phyloP scores from a whole-genome alignment of 805 yeast species.

The Candida taoyuanica region DNA sequence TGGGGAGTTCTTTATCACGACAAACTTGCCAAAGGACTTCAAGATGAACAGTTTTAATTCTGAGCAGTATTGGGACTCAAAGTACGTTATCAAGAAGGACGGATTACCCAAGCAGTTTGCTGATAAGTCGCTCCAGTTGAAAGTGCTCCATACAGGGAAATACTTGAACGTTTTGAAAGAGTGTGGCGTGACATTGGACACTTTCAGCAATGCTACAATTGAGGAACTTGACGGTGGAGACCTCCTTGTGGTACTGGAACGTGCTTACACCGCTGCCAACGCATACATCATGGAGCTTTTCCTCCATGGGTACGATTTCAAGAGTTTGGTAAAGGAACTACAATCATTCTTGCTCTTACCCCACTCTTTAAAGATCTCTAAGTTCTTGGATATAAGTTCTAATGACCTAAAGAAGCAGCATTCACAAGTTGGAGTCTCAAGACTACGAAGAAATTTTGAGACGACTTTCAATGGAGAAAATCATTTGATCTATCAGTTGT shows the following conservation, averaged over 20 bases:
- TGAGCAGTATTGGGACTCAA: conserved; percentile 70
- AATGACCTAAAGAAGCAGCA: conserved; percentile 46
- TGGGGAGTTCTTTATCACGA: conserved; percentile 74
- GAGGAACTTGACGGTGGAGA: conserved; percentile 35
- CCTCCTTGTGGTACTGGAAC: conserved; percentile 50
- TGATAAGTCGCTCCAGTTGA: conserved; percentile 48
- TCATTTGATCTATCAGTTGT: conserved; percentile 26
- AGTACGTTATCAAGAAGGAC: conserved; percentile 68
- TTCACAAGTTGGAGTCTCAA: conserved; percentile 27
- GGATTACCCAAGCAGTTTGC: conserved; percentile 68
- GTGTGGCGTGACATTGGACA: conserved; percentile 42
- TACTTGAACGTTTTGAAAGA: conserved; percentile 66
- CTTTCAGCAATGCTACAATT: conserved; percentile 24
- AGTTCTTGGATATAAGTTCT: conserved; percentile 46
- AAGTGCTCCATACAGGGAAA: conserved; percentile 79
- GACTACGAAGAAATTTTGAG: conserved; percentile 31
- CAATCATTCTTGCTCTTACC: conserved; percentile 56
- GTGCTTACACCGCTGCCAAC: conserved; percentile 68
- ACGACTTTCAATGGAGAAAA: conserved; percentile 12
- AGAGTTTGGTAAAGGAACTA: conserved; percentile 41
- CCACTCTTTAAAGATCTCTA: conserved; percentile 45
- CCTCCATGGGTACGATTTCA: conserved; percentile 55
- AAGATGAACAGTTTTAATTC: conserved; percentile 32
- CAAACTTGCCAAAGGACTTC: conserved; percentile 24
- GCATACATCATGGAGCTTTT: conserved; percentile 50